Conservation (phyloP, 345 rosid genomes). For the Melaleuca quinquenervia region DNA sequence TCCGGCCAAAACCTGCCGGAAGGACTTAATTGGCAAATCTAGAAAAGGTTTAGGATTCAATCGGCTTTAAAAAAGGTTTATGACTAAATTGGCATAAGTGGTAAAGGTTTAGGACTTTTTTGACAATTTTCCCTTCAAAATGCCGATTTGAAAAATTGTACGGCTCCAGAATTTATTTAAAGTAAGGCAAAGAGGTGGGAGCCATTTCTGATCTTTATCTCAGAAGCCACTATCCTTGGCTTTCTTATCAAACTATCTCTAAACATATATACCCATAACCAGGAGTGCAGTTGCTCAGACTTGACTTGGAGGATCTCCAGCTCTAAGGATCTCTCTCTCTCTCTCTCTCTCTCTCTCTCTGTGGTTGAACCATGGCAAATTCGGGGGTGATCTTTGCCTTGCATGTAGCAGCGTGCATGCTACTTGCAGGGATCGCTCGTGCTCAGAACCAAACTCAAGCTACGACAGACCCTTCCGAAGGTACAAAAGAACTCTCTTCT, state of each 20-base stretch:
- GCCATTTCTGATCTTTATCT: background rate
- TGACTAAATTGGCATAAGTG: no score
- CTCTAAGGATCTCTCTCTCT: background rate
- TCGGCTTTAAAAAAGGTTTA: no score
- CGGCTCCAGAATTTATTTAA: background rate
- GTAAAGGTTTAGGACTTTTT: no score
- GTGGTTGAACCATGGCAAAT: background rate
- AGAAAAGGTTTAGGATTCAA: no score
- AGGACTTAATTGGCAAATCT: no score
- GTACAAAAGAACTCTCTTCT: background rate
- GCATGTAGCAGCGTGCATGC: background rate
- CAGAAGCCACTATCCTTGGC: background rate
- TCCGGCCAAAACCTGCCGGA: no score
- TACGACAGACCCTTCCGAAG: background rate
- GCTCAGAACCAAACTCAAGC: constrained; percentile 2
- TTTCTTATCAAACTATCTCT: background rate
- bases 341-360: background rate
- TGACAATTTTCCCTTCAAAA: no score
- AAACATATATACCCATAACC: background rate
- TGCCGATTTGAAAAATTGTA: background rate
- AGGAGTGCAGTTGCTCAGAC: background rate
- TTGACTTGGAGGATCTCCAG: background rate
- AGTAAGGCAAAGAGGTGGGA: background rate
- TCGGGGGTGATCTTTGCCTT: background rate
- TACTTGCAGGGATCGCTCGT: background rate